Evolutionary conservation across 352 stramenopile species (phyloP).

Genomic region (Phytophthora vignae): DNA sequence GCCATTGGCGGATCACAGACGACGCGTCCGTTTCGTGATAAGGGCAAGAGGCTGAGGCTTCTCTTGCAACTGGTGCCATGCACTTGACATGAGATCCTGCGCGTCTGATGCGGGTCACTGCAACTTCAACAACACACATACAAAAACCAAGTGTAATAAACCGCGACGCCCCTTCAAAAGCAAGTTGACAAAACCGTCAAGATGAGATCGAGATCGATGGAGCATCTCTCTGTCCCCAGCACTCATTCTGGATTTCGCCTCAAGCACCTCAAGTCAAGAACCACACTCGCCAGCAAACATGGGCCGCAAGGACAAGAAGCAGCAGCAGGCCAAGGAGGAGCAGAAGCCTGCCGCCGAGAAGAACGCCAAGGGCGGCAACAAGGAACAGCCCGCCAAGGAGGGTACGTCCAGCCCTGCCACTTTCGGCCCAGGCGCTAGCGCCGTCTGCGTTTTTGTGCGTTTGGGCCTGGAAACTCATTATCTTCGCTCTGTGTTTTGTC

Average conservation of each 20-base stretch:
- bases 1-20: neutral
- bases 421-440: neutral
- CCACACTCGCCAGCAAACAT: conserved; percentile 21
- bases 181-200: neutral
- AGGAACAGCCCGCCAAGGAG: conserved; percentile 23
- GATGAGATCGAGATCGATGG: neutral
- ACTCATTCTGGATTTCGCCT: conserved; percentile 24
- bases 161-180: neutral
- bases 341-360: conserved; percentile 28
- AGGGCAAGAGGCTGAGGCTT: neutral
- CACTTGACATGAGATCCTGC: neutral
- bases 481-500: neutral
- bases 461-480: neutral
- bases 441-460: neutral
- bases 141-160: neutral
- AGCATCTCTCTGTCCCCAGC: neutral
- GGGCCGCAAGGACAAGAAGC: conserved; percentile 44
- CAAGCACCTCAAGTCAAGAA: conserved; percentile 19
- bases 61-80: neutral
- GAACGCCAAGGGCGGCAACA: conserved; percentile 32
- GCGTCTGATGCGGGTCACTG: neutral
- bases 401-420: neutral
- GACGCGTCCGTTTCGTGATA: neutral
- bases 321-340: conserved; percentile 25
- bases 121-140: neutral